These are phyloP conservation scores for Onygenales sp. DNA, from an alignment of 2,329 filamentous ascomycete genomes.

Conservation along the genomic window DNA sequence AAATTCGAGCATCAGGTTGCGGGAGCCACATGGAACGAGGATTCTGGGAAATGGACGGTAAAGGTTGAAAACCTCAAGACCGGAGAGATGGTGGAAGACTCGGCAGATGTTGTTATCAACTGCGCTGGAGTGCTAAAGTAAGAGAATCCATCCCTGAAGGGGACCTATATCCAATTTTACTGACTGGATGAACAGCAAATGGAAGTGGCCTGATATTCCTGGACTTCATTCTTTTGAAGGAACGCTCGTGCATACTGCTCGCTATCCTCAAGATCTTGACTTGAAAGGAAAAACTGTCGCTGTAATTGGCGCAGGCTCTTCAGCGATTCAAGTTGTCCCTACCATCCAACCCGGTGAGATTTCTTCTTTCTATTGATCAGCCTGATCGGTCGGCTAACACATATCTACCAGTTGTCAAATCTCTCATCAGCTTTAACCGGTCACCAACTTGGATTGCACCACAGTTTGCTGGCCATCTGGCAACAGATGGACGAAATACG, in stretches of 20 bases:
- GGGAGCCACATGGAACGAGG: conserved; percentile 32
- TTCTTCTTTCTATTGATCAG: conserved; percentile 22
- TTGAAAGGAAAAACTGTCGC: conserved; percentile 18
- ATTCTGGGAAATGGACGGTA: conserved; percentile 25
- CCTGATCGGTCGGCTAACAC: conserved; percentile 25
- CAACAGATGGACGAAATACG: conserved; percentile 10
- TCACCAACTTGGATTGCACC: conserved; percentile 24
- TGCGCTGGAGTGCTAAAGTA: conserved; percentile 30
- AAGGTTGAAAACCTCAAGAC: conserved; percentile 15
- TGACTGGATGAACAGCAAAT: conserved; percentile 13
- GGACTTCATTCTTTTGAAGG: conserved; percentile 39
- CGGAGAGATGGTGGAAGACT: conserved; percentile 14
- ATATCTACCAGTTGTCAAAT: conserved; percentile 8
- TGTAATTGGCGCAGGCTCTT: conserved; percentile 22
- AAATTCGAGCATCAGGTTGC: conserved; percentile 28
- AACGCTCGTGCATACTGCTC: conserved; percentile 34
- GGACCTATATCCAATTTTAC: conserved; percentile 13
- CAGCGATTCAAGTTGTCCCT: conserved; percentile 32
- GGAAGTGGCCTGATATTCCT: conserved; percentile 37
- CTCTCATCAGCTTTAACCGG: conserved; percentile 24
- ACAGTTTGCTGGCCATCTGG: conserved; percentile 16
- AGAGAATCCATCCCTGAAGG: conserved; percentile 15
- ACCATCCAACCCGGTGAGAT: conserved; percentile 27
- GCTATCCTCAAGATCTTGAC: conserved; percentile 29
- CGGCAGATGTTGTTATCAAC: conserved; percentile 26